A percentile compares a stretch with the other conserved stretches of the same genome.
Evolutionary conservation across 1,284 basidiomycete species (phyloP).

Genomic region (Bondarzewia mesenterica): DNA sequence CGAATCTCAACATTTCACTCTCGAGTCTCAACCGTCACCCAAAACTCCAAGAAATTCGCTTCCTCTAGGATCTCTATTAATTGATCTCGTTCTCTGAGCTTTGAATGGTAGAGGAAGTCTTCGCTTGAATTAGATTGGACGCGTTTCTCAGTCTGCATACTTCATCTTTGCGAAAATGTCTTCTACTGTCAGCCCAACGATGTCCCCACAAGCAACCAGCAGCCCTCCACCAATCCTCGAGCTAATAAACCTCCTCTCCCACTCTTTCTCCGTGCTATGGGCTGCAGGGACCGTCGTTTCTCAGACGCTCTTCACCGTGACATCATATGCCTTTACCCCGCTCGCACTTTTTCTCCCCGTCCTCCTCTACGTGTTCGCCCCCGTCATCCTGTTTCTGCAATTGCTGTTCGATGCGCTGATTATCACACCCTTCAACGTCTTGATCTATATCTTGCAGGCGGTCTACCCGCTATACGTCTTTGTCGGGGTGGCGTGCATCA

Average conservation of each 20-base stretch:
- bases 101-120: too few relatives aligned
- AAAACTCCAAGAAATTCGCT: too few relatives aligned
- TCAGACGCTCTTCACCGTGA: slow-evolving; percentile 10
- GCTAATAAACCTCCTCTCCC: slow-evolving; percentile 15
- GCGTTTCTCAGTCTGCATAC: too few relatives aligned
- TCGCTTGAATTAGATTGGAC: too few relatives aligned
- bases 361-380: slow-evolving; percentile 40
- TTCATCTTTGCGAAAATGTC: too few relatives aligned
- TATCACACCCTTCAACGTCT: slow-evolving; percentile 34
- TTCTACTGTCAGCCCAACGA: background rate
- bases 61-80: too few relatives aligned
- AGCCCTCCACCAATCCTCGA: slow-evolving; percentile 9
- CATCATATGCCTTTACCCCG: slow-evolving; percentile 23
- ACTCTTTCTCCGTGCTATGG: slow-evolving; percentile 9
- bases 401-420: slow-evolving; percentile 37
- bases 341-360: slow-evolving; percentile 27
- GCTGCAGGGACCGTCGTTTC: slow-evolving; percentile 11
- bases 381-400: slow-evolving; percentile 34
- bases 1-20: too few relatives aligned
- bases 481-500: slow-evolving; percentile 47
- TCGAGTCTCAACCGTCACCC: too few relatives aligned
- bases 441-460: slow-evolving; percentile 32
- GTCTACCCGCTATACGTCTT: slow-evolving; percentile 58
- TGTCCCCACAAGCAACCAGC: background rate
- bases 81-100: too few relatives aligned